Percentiles rank a stretch among this genome's conserved stretches.
These are phyloP conservation scores for Hymenoscyphus salicellus DNA, from an alignment of 2,329 filamentous ascomycete genomes.

Conservation along the genomic window DNA sequence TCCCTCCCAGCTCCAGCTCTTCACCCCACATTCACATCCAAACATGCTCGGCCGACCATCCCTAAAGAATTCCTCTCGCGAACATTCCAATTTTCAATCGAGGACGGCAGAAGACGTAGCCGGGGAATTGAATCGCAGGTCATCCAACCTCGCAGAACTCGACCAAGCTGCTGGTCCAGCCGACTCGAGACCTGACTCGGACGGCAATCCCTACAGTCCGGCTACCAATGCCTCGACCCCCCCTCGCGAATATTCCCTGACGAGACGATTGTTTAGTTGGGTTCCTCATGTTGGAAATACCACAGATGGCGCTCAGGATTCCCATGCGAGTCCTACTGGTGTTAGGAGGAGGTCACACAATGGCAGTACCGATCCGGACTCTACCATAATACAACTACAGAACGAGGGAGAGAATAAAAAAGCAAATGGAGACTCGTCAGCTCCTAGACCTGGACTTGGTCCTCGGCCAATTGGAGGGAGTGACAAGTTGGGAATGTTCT, in stretches of 20 bases:
- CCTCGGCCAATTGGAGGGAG: conserved; percentile 40
- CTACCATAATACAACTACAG: conserved; percentile 24
- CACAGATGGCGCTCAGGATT: conserved; percentile 4
- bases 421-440: conserved; percentile 34
- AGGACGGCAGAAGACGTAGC: conserved; percentile 44
- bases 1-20: neutral
- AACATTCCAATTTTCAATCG: conserved; percentile 44
- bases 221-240: conserved; percentile 27
- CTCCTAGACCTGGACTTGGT: conserved; percentile 39
- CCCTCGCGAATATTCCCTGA: conserved; percentile 27
- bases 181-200: neutral
- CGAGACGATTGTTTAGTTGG: conserved; percentile 26
- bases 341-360: conserved; percentile 12
- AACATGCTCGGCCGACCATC: conserved; percentile 11
- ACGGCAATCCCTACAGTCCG: conserved; percentile 31
- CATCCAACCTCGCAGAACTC: conserved; percentile 25
- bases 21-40: neutral
- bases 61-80: conserved; percentile 15
- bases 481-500: conserved; percentile 71
- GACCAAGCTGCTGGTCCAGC: neutral
- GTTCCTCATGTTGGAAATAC: conserved; percentile 16
- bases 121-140: conserved; percentile 43
- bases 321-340: conserved; percentile 13
- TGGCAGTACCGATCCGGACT: conserved; percentile 9
- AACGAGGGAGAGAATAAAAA: conserved; percentile 29